phyloP scores from a whole-genome alignment of 2,329 filamentous ascomycete genomes.

The Fusarium sp. region DNA sequence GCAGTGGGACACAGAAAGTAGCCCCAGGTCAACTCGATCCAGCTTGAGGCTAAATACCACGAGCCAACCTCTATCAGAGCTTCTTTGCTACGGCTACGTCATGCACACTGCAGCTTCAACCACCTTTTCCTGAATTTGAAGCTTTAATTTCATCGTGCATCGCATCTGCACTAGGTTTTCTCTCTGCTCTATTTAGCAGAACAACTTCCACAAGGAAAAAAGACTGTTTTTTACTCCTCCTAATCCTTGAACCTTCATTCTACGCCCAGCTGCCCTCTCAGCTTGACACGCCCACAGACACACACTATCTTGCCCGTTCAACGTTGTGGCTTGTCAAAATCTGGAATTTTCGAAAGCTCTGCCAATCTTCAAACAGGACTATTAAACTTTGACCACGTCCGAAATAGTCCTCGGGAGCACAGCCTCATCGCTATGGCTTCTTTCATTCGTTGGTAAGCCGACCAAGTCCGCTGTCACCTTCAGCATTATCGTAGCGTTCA shows the following conservation, averaged over 20 bases:
- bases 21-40: constrained; percentile 19
- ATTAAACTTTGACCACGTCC: constrained; percentile 26
- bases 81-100: constrained; percentile 26
- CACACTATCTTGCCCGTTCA: constrained; percentile 15
- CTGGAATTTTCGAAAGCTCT: constrained; percentile 10
- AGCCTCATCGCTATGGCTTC: constrained; percentile 40
- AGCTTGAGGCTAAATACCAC: constrained; percentile 19
- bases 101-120: constrained; percentile 24
- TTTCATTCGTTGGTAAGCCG: constrained; percentile 48
- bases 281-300: constrained; percentile 19
- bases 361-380: constrained; percentile 2
- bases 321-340: constrained; percentile 35
- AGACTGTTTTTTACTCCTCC: constrained; percentile 1
- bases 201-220: background rate
- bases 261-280: background rate
- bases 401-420: background rate
- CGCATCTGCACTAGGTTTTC: background rate
- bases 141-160: background rate
- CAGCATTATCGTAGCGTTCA: background rate
- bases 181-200: background rate
- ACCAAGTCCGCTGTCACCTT: background rate
- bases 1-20: constrained; percentile 38
- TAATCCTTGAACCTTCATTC: constrained; percentile 11
- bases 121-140: constrained; percentile 6
- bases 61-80: constrained; percentile 32